Conservation (phyloP, 441 rosid species). For the Monsonia emarginata region DNA sequence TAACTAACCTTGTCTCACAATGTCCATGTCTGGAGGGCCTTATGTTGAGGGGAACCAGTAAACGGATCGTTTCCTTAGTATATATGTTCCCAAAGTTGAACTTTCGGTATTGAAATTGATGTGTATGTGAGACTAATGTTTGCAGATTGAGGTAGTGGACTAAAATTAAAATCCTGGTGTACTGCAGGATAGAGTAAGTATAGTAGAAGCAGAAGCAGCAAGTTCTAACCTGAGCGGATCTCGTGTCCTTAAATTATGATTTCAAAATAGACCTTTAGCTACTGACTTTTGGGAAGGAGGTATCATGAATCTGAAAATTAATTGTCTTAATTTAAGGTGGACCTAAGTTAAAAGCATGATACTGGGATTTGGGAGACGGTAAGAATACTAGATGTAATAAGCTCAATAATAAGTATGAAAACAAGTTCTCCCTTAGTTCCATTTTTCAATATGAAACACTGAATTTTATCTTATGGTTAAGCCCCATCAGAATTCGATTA, state of each 20-base stretch:
- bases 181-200: neutral
- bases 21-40: neutral
- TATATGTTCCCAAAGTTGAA: neutral
- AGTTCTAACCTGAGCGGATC: neutral
- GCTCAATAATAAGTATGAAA: neutral
- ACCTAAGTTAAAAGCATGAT: neutral
- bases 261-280: neutral
- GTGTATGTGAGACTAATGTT: neutral
- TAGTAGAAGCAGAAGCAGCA: neutral
- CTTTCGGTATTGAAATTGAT: neutral
- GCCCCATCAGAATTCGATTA: neutral
- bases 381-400: neutral
- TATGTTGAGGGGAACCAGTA: neutral
- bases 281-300: neutral
- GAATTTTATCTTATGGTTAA: too few relatives aligned
- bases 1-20: neutral
- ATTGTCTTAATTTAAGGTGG: neutral
- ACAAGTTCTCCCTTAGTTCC: neutral
- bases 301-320: neutral
- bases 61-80: neutral
- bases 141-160: neutral
- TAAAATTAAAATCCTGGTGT: neutral
- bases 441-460: neutral
- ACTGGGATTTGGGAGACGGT: neutral
- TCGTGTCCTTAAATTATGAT: neutral